Evolutionary conservation across 352 stramenopile species (phyloP), one percentile per base, ranked within the genome.

Genomic region (Phytopythium boreale): DNA sequence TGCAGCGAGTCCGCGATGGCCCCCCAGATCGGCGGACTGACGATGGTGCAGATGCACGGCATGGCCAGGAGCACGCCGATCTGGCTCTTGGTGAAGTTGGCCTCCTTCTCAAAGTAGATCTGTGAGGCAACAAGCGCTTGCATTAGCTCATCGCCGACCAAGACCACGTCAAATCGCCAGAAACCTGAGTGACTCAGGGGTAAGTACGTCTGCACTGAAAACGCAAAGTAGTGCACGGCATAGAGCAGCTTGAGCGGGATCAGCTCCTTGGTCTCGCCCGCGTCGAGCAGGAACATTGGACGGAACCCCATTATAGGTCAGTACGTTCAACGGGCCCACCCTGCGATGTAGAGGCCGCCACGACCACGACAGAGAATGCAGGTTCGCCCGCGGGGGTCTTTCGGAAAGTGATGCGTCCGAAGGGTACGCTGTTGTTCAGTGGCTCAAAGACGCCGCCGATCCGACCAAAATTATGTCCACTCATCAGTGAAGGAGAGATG

Each of bases 31-130:
- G 75, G 75, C 36, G 75, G 71, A 2, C 62, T 61, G 24, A 80
- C 26, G n/a, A 82, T 74, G 15, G 69, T 61, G 56, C 66, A 74
- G 53, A 82, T 62, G 51, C 66, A 59, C 15, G 68, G 71, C 39
- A 80, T 56, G 24, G 71, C 70, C 51, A 77, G 71, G 34, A 82
- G 60, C n/a, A 78, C 52, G 44, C 71, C 72, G 47, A 80, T 80
- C 57, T 82, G 66, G 29, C 72, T 66, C 64, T 82, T 80, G 69
- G 70, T 70, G 53, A 78, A 80, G 26, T 50, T 22, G 31, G 12
- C 53, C 15, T 60, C 36, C 20, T 29, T 49, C 20, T 60, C 53
- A 15, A 59, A 59, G 53, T 59, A 59, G 36, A 59, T 59, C 53
- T 59, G 53, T 0, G 4, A 27, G 43, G 6, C 8, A 4, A 19